phyloP scores from a whole-genome alignment of 2,329 filamentous ascomycete genomes.

The Xylariaceae sp. region DNA sequence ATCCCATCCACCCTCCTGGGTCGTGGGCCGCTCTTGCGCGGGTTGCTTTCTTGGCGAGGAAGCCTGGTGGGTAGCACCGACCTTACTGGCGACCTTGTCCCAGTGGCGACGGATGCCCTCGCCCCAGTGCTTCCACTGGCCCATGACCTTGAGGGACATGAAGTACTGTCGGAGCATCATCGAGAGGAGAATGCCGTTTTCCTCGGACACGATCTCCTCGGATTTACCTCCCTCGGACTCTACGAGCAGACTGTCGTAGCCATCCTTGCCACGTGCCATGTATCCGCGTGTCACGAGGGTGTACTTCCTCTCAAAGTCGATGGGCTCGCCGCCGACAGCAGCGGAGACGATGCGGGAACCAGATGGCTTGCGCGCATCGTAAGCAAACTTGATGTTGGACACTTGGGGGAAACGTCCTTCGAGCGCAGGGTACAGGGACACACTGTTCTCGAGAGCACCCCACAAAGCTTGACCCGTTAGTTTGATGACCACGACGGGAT shows the following conservation, averaged over 20 bases:
- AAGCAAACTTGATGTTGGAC: conserved; percentile 72
- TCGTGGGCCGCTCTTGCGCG: background rate
- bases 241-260: conserved; percentile 71
- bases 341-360: conserved; percentile 60
- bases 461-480: conserved; percentile 67
- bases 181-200: conserved; percentile 81
- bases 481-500: conserved; percentile 74
- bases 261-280: conserved; percentile 85
- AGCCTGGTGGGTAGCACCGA: conserved; percentile 43
- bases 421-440: conserved; percentile 73
- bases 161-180: conserved; percentile 88
- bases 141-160: conserved; percentile 74
- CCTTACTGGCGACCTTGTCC: conserved; percentile 56
- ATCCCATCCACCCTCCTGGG: conserved; percentile 31
- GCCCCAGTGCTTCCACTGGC: conserved; percentile 71
- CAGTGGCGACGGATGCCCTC: conserved; percentile 60
- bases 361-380: conserved; percentile 56
- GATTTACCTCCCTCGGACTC: conserved; percentile 69
- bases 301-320: conserved; percentile 62
- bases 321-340: conserved; percentile 54
- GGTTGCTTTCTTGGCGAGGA: conserved; percentile 12
- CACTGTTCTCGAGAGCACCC: conserved; percentile 78
- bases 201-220: conserved; percentile 75
- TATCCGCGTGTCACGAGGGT: conserved; percentile 76
- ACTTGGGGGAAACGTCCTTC: conserved; percentile 85